Percentiles rank a stretch among this genome's conserved stretches.
phyloP scores from a whole-genome alignment of 1,284 basidiomycete species.

The Psilocybe mexicana region DNA sequence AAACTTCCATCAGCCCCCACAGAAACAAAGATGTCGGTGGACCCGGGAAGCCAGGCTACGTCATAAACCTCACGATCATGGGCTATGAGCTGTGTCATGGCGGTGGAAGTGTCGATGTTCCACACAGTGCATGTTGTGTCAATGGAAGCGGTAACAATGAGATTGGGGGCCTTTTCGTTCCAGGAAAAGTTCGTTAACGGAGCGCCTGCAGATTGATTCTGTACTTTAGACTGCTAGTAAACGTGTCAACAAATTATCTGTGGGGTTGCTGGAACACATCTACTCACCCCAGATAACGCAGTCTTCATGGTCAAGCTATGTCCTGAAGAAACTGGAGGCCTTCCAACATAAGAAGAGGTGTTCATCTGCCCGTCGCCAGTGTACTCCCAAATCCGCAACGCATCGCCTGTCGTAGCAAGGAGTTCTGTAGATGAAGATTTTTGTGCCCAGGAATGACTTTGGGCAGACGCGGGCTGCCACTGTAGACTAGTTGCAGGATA shows the following conservation, averaged over 20 bases:
- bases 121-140: constrained; percentile 96
- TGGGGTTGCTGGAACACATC: constrained; percentile 11
- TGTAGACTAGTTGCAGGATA: constrained; percentile 84
- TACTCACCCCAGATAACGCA: constrained; percentile 81
- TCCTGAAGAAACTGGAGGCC: constrained; percentile 53
- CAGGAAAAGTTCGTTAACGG: constrained; percentile 95
- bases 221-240: constrained; percentile 81
- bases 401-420: constrained; percentile 89
- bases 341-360: constrained; percentile 72
- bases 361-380: constrained; percentile 56
- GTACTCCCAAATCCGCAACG: constrained; percentile 88
- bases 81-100: constrained; percentile 96
- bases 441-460: constrained; percentile 62
- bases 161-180: constrained; percentile 87
- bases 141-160: constrained; percentile 94
- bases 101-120: constrained; percentile 96
- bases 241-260: constrained; percentile 12
- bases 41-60: constrained; percentile 98
- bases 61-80: constrained; percentile 99
- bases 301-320: constrained; percentile 67
- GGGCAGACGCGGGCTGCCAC: constrained; percentile 77
- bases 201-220: constrained; percentile 79
- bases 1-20: constrained; percentile 97
- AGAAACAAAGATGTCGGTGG: constrained; percentile 96
- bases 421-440: constrained; percentile 69